Evolutionary conservation across 257 asterid genomes (phyloP).

Genomic region (Scutellaria baicalensis): DNA sequence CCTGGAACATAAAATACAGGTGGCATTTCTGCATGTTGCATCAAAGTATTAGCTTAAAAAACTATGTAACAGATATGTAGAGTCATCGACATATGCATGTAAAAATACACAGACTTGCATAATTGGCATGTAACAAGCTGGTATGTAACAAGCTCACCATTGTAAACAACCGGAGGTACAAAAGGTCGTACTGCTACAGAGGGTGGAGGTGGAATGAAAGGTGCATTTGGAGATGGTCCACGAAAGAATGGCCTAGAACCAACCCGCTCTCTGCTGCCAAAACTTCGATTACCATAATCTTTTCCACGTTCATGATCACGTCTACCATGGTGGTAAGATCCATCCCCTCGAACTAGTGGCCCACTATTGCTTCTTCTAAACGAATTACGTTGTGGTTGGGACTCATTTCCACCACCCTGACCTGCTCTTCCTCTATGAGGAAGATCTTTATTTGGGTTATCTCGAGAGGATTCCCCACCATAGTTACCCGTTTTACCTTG

Average conservation of each 20-base stretch:
- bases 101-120: background rate
- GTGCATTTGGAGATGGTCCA: conserved; percentile 38
- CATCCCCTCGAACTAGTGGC: conserved; percentile 56
- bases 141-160: conserved; percentile 39
- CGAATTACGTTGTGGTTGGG: conserved; percentile 44
- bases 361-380: conserved; percentile 56
- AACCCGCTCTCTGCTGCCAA: conserved; percentile 56
- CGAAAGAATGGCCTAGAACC: conserved; percentile 47
- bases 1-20: conserved; percentile 39
- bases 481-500: conserved; percentile 28
- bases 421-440: conserved; percentile 52
- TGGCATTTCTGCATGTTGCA: conserved; percentile 43
- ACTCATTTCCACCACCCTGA: conserved; percentile 47
- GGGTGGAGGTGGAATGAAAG: conserved; percentile 40
- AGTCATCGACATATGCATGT: background rate
- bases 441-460: conserved; percentile 34
- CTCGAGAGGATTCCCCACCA: conserved; percentile 37
- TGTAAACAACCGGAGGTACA: conserved; percentile 40
- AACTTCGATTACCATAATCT: conserved; percentile 37
- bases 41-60: background rate
- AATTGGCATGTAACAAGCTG: too few species aligned
- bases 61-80: background rate
- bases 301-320: conserved; percentile 48
- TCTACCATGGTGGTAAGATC: conserved; percentile 41
- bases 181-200: conserved; percentile 38